Conservation (phyloP, 148 eudicot species). For the Mesembryanthemum crystallinum region DNA sequence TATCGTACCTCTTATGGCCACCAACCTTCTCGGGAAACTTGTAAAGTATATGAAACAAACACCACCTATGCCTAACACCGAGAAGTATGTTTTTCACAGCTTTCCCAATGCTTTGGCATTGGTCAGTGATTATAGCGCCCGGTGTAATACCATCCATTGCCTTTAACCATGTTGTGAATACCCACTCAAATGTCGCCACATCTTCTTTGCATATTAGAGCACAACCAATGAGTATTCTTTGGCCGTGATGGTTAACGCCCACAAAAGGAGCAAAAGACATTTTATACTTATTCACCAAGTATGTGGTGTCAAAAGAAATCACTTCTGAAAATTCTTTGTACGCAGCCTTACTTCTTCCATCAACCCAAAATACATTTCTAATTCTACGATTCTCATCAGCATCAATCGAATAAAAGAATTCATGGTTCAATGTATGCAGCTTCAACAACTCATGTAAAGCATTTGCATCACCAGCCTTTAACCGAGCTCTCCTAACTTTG, state of each 20-base stretch:
- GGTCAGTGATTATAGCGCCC: background rate
- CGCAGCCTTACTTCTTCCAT: background rate
- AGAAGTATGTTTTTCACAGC: background rate
- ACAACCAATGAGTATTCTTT: background rate
- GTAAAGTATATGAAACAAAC: background rate
- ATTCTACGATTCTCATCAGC: background rate
- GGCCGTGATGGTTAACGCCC: background rate
- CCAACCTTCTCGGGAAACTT: background rate
- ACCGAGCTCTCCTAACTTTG: background rate
- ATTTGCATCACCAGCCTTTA: background rate
- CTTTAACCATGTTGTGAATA: background rate
- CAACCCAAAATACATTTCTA: constrained; percentile 9
- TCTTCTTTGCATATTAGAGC: background rate
- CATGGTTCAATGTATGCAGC: background rate
- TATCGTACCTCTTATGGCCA: background rate
- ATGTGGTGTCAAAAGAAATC: background rate
- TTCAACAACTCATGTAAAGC: background rate
- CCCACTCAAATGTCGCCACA: background rate
- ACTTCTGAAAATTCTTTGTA: background rate
- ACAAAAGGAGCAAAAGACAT: constrained; percentile 12
- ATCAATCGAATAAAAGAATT: background rate
- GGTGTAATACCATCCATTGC: background rate
- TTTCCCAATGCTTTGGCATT: background rate
- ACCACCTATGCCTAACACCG: background rate
- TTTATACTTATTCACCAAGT: background rate